Percentiles rank a stretch among this genome's conserved stretches.
These are phyloP conservation scores for Suhomyces terraborum DNA, from an alignment of 1,139 yeast species.

Conservation along the genomic window DNA sequence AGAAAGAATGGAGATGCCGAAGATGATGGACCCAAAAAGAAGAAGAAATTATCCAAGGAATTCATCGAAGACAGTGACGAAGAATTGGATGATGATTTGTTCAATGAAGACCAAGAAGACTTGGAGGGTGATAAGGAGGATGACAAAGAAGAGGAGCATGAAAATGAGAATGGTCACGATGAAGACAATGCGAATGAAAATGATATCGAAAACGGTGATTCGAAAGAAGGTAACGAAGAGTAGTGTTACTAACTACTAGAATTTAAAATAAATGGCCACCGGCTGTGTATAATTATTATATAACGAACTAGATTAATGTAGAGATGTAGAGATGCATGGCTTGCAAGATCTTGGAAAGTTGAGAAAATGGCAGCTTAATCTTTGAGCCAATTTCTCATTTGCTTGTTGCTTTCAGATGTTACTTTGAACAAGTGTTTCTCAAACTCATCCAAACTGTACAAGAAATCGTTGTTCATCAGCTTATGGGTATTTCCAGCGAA, in stretches of 20 bases:
- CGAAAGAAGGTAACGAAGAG: slow-evolving; percentile 23
- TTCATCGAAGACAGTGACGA: slow-evolving; percentile 58
- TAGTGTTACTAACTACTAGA: too few species aligned
- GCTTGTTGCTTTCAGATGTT: slow-evolving; percentile 63
- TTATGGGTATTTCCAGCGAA: slow-evolving; percentile 60
- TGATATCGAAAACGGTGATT: slow-evolving; percentile 14
- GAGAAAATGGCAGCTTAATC: not conserved
- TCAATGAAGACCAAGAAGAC: slow-evolving; percentile 19
- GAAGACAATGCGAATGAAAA: slow-evolving; percentile 20
- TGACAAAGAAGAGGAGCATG: slow-evolving; percentile 21
- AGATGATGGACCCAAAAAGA: slow-evolving; percentile 28
- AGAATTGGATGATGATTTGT: slow-evolving; percentile 33
- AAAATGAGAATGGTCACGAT: slow-evolving; percentile 18
- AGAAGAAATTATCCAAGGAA: slow-evolving; percentile 48
- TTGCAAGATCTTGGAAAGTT: too few species aligned
- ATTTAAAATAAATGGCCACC: not conserved
- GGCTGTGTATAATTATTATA: slow-evolving; percentile 5
- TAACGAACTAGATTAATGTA: slow-evolving; percentile 2
- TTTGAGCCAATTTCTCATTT: slow-evolving; percentile 60
- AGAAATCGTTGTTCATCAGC: slow-evolving; percentile 50
- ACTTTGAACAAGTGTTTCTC: slow-evolving; percentile 62
- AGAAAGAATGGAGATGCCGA: slow-evolving; percentile 22
- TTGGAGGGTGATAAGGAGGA: slow-evolving; percentile 19
- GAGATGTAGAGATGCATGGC: not conserved
- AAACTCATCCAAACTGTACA: slow-evolving; percentile 71